A percentile compares a stretch with the other conserved stretches of the same genome.
Evolutionary conservation across 176 grass and related monocot genomes (phyloP).

Genomic region (Oryza coarctata): DNA sequence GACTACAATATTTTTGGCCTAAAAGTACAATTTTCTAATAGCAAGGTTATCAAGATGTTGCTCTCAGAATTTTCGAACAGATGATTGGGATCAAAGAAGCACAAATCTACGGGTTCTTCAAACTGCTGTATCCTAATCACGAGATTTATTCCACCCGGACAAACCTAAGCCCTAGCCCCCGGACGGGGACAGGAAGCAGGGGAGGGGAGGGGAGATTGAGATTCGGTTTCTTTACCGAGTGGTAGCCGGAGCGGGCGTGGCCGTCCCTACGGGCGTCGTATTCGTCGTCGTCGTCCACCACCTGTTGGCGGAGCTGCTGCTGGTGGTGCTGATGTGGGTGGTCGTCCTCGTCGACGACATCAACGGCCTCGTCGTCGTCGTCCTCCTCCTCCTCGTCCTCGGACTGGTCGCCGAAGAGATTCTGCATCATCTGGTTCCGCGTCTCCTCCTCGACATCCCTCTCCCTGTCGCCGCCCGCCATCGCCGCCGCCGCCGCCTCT

Average conservation of each 20-base stretch:
- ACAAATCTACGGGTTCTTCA: neutral
- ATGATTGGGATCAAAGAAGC: neutral
- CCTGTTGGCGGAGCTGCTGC: conserved; percentile 22
- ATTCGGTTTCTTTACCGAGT: conserved; percentile 38
- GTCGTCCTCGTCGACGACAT: conserved; percentile 66
- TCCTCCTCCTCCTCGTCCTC: conserved; percentile 75
- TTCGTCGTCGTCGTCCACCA: conserved; percentile 32
- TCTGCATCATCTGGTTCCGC: conserved; percentile 95
- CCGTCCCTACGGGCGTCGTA: conserved; percentile 31
- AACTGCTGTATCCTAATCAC: neutral
- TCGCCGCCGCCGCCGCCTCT: neutral
- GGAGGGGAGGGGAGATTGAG: conserved; percentile 4
- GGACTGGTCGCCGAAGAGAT: conserved; percentile 94
- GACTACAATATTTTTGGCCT: neutral
- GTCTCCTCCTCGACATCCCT: conserved; percentile 67
- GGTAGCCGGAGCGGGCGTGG: conserved; percentile 28
- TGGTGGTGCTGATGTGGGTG: conserved; percentile 16
- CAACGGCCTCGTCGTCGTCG: conserved; percentile 45
- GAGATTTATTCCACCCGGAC: neutral
- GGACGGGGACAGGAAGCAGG: neutral
- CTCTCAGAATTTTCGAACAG: neutral
- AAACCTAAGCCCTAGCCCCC: neutral
- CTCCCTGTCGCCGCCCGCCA: conserved; percentile 51
- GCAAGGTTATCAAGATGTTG: neutral
- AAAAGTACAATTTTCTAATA: neutral